Evolutionary conservation across 257 asterid genomes (phyloP), one percentile per base, ranked within the genome.

Genomic region (Nicotiana paniculata): DNA sequence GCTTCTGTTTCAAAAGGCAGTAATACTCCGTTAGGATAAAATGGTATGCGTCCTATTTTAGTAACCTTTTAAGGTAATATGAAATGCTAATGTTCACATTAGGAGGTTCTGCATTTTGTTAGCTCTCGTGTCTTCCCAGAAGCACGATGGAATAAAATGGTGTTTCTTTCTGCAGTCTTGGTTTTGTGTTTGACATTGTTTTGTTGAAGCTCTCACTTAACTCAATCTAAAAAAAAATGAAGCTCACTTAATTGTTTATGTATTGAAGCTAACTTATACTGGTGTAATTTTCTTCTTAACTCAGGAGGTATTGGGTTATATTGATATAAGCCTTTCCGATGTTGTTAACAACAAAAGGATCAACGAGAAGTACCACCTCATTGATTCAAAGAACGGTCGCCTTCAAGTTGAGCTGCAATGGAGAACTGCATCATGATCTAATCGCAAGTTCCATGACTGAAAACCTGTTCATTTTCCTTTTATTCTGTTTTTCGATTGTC

Each of bases 281-380:
- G 57, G 57, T 12, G 48, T 32, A 18, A 3, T 43, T 33, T 82
- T 82, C 66, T 67, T 82, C 17, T 21, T 24, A 16, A 21, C 46
- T 64, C 85, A 89, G 92, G 92, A 89, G 77, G 69, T 63, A 59
- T 68, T 89, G 87, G 91, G 92, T 18, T 85, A 85, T 51, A 68
- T 89, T 37, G 90, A 89, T 86, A 87, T 89, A 81, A 81, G 53
- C 76, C 90, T 89, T 33, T 61, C 90, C 0, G 92, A 89, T 54
- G 92, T 89, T 55, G 87, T 87, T 78, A 83, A 65, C 85, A 89
- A 89, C 87, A 87, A 68, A 84, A 84, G 92, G 85, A 89, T 87
- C 81, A 89, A 89, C 32, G 89, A 84, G 77, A 89, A 82, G 89
- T 89, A 68, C 87, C 86, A 89, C 83, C 91, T 89, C 26, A 87